Conservation (phyloP, 495 filamentous ascomycete species). For the Acidomyces sp. region DNA sequence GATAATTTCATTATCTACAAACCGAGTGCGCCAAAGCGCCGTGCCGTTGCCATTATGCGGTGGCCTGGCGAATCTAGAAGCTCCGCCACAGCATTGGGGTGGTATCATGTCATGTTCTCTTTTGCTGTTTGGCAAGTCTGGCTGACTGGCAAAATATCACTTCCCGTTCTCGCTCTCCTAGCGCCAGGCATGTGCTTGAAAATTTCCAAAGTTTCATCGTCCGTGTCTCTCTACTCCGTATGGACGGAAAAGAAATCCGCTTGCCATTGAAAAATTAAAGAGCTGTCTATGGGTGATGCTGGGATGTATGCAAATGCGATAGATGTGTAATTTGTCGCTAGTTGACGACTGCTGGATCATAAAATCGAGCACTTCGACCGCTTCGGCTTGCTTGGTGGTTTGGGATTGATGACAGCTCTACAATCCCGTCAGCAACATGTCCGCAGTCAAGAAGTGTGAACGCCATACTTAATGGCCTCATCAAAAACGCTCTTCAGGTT, state of each 20-base stretch:
- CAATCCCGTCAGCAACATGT: neutral
- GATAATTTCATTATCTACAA: too few species aligned
- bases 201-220: too few species aligned
- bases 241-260: constrained; percentile 1
- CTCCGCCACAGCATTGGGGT: too few species aligned
- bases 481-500: constrained; percentile 97
- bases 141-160: too few species aligned
- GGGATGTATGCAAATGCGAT: neutral
- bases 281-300: neutral
- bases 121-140: too few species aligned
- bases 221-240: neutral
- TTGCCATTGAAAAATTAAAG: neutral
- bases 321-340: neutral
- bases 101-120: too few species aligned
- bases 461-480: constrained; percentile 72
- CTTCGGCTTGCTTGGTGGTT: constrained; percentile 48
- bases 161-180: too few species aligned
- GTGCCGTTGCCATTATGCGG: neutral
- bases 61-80: too few species aligned
- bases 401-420: constrained; percentile 69
- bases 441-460: neutral
- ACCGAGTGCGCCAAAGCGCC: neutral
- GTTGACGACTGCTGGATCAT: constrained; percentile 27
- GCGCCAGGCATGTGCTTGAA: too few species aligned
- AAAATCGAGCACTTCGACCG: constrained; percentile 65